phyloP scores from a whole-genome alignment of 306 rosid genomes.

The Quercus cerris region DNA sequence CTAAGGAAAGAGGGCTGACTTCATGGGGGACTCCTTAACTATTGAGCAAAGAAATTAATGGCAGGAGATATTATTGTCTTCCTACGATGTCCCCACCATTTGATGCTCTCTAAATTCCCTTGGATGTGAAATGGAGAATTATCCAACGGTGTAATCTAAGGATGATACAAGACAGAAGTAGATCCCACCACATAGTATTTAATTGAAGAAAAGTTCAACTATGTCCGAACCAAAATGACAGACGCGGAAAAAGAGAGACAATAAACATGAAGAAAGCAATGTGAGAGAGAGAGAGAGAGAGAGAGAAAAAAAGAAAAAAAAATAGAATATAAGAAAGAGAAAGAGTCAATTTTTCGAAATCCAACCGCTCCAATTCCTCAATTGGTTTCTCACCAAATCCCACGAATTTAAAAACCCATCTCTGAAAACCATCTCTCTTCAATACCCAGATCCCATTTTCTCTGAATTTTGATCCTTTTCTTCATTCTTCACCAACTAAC shows the following conservation, averaged over 20 bases:
- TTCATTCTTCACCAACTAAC: neutral
- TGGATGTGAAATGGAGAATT: neutral
- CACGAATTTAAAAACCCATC: slow-evolving; percentile 40
- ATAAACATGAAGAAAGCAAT: neutral
- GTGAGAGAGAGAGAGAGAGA: neutral
- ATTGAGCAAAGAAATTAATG: slow-evolving; percentile 1
- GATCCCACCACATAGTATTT: slow-evolving; percentile 19
- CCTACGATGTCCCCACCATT: neutral
- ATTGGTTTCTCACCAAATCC: slow-evolving; percentile 52
- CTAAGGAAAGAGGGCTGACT: slow-evolving; percentile 38
- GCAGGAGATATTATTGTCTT: neutral
- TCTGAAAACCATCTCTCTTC: slow-evolving; percentile 13
- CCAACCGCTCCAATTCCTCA: slow-evolving; percentile 58
- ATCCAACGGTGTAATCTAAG: slow-evolving; percentile 3
- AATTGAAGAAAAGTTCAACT: slow-evolving; percentile 8
- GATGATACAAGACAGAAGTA: neutral
- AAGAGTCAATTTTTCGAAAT: slow-evolving; percentile 32
- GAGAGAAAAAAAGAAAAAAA: neutral
- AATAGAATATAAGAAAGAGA: neutral
- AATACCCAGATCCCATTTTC: slow-evolving; percentile 40
- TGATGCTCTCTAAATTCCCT: neutral
- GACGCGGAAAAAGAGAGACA: slow-evolving; percentile 12
- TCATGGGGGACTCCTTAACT: neutral
- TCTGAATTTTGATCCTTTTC: slow-evolving; percentile 21
- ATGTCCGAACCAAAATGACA: slow-evolving; percentile 4